Conservation (phyloP, 176 grass and related monocot genomes). For the Zizania latifolia region DNA sequence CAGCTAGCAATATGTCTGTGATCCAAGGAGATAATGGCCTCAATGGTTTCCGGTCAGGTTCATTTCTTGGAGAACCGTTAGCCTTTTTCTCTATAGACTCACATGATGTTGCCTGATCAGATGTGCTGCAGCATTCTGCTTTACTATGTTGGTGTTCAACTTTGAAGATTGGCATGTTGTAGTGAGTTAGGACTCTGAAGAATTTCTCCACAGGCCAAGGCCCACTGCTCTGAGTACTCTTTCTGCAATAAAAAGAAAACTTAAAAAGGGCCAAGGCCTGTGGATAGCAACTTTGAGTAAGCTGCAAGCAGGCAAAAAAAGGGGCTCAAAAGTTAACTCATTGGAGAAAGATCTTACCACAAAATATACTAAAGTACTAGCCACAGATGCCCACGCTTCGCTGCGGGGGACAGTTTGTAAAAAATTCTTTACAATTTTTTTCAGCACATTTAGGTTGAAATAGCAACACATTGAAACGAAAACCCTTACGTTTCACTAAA, state of each 20-base stretch:
- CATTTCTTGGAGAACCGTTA: slow-evolving; percentile 46
- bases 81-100: slow-evolving; percentile 47
- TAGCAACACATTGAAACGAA: no score
- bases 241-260: slow-evolving; percentile 56
- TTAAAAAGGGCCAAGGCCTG: no score
- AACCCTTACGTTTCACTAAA: no score
- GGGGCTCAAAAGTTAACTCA: background rate
- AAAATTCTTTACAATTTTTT: no score
- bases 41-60: slow-evolving; percentile 78
- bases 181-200: slow-evolving; percentile 76
- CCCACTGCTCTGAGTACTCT: slow-evolving; percentile 83
- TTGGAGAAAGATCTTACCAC: background rate
- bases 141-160: slow-evolving; percentile 48
- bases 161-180: slow-evolving; percentile 83
- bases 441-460: no score
- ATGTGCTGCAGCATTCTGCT: slow-evolving; percentile 52
- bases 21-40: slow-evolving; percentile 93
- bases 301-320: slow-evolving; percentile 50
- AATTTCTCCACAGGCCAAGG: slow-evolving; percentile 77
- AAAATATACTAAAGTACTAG: background rate
- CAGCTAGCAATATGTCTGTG: slow-evolving; percentile 87
- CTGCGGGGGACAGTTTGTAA: no score
- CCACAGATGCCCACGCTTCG: no score
- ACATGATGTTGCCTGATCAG: slow-evolving; percentile 55
- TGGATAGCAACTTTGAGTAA: slow-evolving; percentile 93